Base-by-base conservation (phyloP, 768 basidiomycete genomes). In the Pleurotus sapidus region DNA sequence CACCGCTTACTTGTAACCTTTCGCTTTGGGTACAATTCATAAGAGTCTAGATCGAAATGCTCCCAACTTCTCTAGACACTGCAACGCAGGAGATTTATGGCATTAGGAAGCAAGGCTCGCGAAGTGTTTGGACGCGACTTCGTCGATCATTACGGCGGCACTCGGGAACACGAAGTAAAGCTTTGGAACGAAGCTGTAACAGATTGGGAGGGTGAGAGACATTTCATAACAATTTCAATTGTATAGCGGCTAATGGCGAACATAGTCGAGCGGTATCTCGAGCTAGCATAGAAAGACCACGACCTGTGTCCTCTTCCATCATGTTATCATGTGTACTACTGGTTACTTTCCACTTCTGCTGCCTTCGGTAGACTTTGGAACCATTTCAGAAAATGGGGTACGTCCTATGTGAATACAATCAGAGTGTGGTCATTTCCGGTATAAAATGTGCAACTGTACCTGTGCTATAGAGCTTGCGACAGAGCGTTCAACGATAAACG, bases 141-240 rank as follows among this genome's bases (percentile, higher is more conserved):
- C 65, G 92, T 98, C 1, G 92, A 98, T 14, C 97, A 99, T 68
- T 96, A 84, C 65, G 93, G 91, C 2, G 95, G 94, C 6, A 98
- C 97, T n/a, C 84, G 96, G 64, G 83, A 93, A 69, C 90, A 98
- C 68, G 95, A 96, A 68, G 86, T 95, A 57, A 84, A 78, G 54
- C 64, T 90, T 23, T 95, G 91, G 88, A 89, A 93, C 63, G 83
- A 87, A 64, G 92, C 93, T 2, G 93, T 96, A 39, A 97, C 95
- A 9, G 88, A 83, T 68, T 98, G 93, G 95, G 95, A 96, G 83
- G 84, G 94, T 93, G 64, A 63, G 84, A 63, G 17, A 46, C 37
- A 49, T 48, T 37, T 5, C 45, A 4, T 5, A 56, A 50, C 38
- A 46, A 27, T 56, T 24, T 18, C 12, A n/a, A 37, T 25, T 53